Evolutionary conservation across 495 filamentous ascomycete species (phyloP), one percentile per base, ranked within the genome.

Genomic region (Penicillium dipodomyicola): DNA sequence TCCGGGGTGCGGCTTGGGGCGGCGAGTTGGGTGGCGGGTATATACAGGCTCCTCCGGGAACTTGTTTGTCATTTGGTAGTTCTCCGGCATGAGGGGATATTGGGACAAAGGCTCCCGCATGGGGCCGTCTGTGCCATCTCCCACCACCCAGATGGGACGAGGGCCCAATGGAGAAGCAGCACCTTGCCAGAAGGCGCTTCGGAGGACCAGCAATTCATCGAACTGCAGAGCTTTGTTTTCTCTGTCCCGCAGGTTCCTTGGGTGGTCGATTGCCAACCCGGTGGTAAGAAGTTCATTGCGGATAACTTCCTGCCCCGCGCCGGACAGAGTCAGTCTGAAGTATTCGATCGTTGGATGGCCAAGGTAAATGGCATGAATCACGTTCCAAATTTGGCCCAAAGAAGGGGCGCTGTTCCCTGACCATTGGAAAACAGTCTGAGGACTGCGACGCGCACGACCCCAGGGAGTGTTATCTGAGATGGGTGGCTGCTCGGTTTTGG

Each of bases 161-260:
- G 84, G 67, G 27, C 85, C 85, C 25, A 84, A 75, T 27, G 85
- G 85, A 2, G 83, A 86, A 23, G 73, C 85, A 25, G 85, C 85
- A 40, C 85, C 84, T 60, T 88, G 85, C 84, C 85, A 88, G 74
- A 88, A 88, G 11, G 84, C 74, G 20, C 65, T 69, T 22, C 72
- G 69, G 19, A 73, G 61, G 37, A 75, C 49, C 39, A 75, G 37
- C n/a, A 75, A 20, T 10, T 71, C 67, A 17, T 70, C 57, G 19
- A 63, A 40, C 41, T 61, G 42, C 8, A 56, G 60, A 32, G 61
- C 35, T 10, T 65, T 57, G 56, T 35, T 41, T 20, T 65, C 56
- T 64, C 58, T 56, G 35, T 53, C 59, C 54, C 59, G 53, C 55
- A 67, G 56, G 59, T 64, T 71, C 52, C 44, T 62, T 0, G 81